Percentiles rank a stretch among this genome's conserved stretches.
phyloP scores from a whole-genome alignment of 2,329 filamentous ascomycete genomes.

The Curvularia verruculosa region DNA sequence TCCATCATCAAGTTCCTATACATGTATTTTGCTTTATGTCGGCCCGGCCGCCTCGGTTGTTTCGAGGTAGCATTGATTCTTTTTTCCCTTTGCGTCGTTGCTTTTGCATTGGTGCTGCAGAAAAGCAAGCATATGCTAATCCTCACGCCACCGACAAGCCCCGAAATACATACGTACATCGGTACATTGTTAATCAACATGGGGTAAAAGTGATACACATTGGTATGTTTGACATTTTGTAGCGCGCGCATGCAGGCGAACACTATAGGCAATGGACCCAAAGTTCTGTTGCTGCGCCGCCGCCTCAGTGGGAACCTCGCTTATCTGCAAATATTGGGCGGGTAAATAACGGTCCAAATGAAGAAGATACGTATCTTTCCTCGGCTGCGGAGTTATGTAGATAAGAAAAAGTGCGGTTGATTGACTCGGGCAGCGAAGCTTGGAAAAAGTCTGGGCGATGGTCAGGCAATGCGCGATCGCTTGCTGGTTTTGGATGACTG shows the following conservation, averaged over 20 bases:
- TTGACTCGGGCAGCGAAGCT: constrained; percentile 1
- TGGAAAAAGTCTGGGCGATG: background rate
- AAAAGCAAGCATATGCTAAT: background rate
- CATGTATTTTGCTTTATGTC: background rate
- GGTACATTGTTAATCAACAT: constrained; percentile 12
- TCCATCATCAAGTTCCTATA: background rate
- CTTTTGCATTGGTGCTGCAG: background rate
- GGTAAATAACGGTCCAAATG: constrained; percentile 14
- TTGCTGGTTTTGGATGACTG: constrained; percentile 5
- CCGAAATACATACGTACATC: constrained; percentile 4
- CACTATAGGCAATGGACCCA: background rate
- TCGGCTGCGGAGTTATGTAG: background rate
- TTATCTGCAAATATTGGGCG: constrained; percentile 7
- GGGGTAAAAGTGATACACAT: background rate
- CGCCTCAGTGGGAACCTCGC: background rate
- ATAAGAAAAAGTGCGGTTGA: constrained; percentile 8
- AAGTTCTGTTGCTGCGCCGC: constrained; percentile 3
- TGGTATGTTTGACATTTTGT: background rate
- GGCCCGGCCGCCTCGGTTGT: background rate
- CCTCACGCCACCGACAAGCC: constrained; percentile 2
- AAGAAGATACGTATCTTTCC: constrained; percentile 5
- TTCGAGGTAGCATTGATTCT: background rate
- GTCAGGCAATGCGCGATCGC: constrained; percentile 18
- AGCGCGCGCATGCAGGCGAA: background rate
- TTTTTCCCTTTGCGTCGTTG: background rate